Conservation (phyloP, 106 monocot genomes). For the Dendrobium nobile region DNA sequence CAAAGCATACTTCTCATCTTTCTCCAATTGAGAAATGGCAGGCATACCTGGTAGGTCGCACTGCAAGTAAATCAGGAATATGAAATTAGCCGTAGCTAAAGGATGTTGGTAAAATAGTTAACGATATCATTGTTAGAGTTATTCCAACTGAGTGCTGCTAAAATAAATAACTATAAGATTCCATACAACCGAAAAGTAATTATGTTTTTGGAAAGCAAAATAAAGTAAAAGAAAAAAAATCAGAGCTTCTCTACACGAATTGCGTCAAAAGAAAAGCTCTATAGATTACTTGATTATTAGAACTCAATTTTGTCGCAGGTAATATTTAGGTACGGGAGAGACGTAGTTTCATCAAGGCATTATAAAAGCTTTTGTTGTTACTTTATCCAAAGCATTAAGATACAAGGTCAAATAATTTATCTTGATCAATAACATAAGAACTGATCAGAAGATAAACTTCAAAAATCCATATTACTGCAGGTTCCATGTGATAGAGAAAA, state of each 20-base stretch:
- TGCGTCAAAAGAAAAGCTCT: no score
- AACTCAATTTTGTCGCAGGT: not conserved
- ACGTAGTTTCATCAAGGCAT: no score
- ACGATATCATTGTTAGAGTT: not conserved
- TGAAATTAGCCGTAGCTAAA: not conserved
- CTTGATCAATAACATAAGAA: no score
- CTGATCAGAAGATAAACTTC: not conserved
- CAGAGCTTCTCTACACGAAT: not conserved
- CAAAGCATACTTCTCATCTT: slow-evolving; percentile 64
- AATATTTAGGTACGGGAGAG: no score
- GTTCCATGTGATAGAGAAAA: not conserved
- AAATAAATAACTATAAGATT: no score
- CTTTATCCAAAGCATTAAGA: no score
- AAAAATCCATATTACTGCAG: not conserved
- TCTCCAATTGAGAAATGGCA: slow-evolving; percentile 72
- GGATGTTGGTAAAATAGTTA: not conserved
- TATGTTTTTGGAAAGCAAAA: not conserved
- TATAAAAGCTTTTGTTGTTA: not conserved
- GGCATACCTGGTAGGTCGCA: slow-evolving; percentile 91
- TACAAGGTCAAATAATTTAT: no score
- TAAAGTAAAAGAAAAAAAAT: not conserved
- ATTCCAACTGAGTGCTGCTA: not conserved
- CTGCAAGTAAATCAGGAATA: slow-evolving; percentile 35
- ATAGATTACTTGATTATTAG: not conserved
- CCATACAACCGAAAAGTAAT: not conserved